Evolutionary conservation across 306 rosid species (phyloP).

Genomic region (Vigna hirtella): DNA sequence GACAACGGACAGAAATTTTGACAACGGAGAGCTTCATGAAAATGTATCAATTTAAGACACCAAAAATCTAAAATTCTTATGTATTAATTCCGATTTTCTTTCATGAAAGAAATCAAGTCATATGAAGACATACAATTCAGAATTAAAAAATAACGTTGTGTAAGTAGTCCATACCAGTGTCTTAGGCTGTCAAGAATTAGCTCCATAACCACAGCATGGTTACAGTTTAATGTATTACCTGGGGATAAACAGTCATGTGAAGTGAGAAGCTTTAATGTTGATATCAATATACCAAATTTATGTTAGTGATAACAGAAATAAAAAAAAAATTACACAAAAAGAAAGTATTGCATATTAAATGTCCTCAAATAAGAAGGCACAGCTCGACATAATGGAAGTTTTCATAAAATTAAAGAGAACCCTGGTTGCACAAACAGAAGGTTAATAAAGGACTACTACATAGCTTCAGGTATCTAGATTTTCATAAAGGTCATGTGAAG

Average conservation of each 20-base stretch:
- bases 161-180: conserved; percentile 73
- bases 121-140: conserved; percentile 6
- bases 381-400: conserved; percentile 5
- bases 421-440: not conserved
- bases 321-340: not conserved
- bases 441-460: conserved; percentile 2
- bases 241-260: conserved; percentile 44
- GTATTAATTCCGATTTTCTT: conserved; percentile 35
- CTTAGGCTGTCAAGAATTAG: conserved; percentile 93
- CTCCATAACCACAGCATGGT: conserved; percentile 95
- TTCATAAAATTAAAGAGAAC: not conserved
- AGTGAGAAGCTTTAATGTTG: conserved; percentile 40
- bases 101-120: conserved; percentile 16
- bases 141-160: conserved; percentile 29
- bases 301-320: conserved; percentile 17
- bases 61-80: conserved; percentile 20
- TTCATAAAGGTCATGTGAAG: not conserved
- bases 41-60: conserved; percentile 19
- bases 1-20: conserved; percentile 23
- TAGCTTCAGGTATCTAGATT: not conserved
- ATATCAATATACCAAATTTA: conserved; percentile 37
- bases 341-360: conserved; percentile 33
- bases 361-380: conserved; percentile 33
- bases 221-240: conserved; percentile 96
- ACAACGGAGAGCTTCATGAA: conserved; percentile 20